A percentile compares a stretch with the other conserved stretches of the same genome.
phyloP scores from a whole-genome alignment of 2,329 filamentous ascomycete genomes.

The Albifimbria verrucaria region DNA sequence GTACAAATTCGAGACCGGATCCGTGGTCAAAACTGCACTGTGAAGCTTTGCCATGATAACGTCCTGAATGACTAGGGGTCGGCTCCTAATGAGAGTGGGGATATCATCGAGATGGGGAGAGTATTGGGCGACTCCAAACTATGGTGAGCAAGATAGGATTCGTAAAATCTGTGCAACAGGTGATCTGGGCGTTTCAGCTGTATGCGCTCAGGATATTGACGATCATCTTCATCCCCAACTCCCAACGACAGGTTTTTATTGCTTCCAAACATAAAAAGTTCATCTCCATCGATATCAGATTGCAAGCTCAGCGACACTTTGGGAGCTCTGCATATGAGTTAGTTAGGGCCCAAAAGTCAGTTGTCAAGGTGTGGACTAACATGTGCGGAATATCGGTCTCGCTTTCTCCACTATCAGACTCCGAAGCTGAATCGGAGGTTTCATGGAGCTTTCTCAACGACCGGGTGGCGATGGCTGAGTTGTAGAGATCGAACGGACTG shows the following conservation, averaged over 20 bases:
- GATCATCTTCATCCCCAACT: conserved; percentile 92
- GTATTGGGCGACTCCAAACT: conserved; percentile 26
- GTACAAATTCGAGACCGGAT: conserved; percentile 87
- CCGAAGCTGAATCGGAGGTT: conserved; percentile 47
- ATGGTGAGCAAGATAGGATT: conserved; percentile 57
- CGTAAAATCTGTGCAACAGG: conserved; percentile 69
- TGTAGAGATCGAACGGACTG: conserved; percentile 90
- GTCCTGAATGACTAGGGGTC: conserved; percentile 73
- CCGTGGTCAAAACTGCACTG: conserved; percentile 81
- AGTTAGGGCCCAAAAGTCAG: conserved; percentile 1
- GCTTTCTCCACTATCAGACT: conserved; percentile 54
- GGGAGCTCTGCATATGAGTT: conserved; percentile 14
- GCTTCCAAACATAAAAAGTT: conserved; percentile 91
- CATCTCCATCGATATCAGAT: conserved; percentile 57
- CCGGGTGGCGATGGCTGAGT: conserved; percentile 78
- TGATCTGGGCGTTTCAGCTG: conserved; percentile 72
- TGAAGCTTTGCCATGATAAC: conserved; percentile 88
- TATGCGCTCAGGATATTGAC: conserved; percentile 87
- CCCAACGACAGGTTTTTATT: conserved; percentile 94
- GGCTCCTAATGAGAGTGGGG: conserved; percentile 68
- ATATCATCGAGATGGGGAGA: conserved; percentile 48
- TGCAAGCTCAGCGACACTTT: conserved; percentile 14
- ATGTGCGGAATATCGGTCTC: conserved; percentile 19
- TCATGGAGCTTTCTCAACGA: conserved; percentile 52
- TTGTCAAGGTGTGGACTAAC: conserved; percentile 19